These are phyloP conservation scores for Phalaenopsis aphrodite DNA, from an alignment of 106 monocot species.

Conservation along the genomic window DNA sequence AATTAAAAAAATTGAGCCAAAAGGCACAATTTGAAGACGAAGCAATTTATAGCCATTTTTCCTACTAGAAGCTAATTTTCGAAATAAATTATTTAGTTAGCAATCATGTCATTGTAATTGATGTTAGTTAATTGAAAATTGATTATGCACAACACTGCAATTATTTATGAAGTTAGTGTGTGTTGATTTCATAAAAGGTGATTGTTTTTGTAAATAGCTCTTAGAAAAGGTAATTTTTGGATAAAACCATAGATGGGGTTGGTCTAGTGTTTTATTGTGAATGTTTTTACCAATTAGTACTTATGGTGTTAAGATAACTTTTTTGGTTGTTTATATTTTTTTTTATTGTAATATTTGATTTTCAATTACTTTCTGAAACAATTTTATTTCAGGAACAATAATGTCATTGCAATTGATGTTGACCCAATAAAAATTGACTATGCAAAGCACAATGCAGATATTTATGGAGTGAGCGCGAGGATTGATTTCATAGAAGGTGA, in stretches of 20 bases:
- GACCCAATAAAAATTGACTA: constrained; percentile 71
- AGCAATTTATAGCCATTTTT: neutral
- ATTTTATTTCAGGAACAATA: constrained; percentile 50
- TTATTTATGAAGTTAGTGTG: constrained; percentile 67
- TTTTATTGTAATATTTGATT: neutral
- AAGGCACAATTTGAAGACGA: neutral
- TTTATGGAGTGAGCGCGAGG: constrained; percentile 65
- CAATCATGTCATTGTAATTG: constrained; percentile 81
- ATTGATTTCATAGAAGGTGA: constrained; percentile 89
- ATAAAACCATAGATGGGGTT: neutral
- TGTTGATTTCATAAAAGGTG: constrained; percentile 72
- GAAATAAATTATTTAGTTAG: constrained; percentile 35
- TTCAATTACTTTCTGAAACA: neutral
- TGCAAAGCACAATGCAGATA: constrained; percentile 71
- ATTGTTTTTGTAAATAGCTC: constrained; percentile 55
- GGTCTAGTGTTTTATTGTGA: constrained; percentile 1
- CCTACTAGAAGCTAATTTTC: neutral
- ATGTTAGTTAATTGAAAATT: constrained; percentile 76
- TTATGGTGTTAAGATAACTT: neutral
- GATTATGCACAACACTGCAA: constrained; percentile 61
- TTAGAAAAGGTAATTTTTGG: constrained; percentile 42
- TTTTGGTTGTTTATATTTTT: neutral
- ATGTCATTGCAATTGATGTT: constrained; percentile 92
- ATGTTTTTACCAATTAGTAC: neutral
- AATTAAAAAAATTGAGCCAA: neutral